phyloP scores from a whole-genome alignment of 352 stramenopile genomes.

The Globisporangium cystogenes region DNA sequence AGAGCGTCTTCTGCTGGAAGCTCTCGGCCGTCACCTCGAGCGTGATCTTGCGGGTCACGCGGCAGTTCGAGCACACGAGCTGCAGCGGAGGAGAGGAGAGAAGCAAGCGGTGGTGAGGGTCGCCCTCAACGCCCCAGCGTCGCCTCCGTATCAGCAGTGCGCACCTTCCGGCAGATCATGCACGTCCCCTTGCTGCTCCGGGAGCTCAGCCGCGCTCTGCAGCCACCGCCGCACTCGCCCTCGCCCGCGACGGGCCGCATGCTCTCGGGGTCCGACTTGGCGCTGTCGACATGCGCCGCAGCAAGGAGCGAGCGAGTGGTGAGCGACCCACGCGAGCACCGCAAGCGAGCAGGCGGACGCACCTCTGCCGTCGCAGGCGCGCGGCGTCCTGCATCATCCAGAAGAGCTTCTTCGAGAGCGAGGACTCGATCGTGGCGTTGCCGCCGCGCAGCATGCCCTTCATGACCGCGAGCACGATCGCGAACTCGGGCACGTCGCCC shows the following conservation, averaged over 20 bases:
- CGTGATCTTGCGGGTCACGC: slow-evolving; percentile 29
- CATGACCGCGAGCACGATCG: slow-evolving; percentile 9
- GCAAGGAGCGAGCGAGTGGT: neutral
- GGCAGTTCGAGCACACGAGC: slow-evolving; percentile 35
- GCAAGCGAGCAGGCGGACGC: neutral
- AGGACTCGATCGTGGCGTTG: slow-evolving; percentile 26
- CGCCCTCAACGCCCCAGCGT: no score
- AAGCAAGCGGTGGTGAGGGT: neutral
- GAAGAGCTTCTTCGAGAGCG: slow-evolving; percentile 36
- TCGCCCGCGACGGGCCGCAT: neutral
- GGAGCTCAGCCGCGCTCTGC: slow-evolving; percentile 24
- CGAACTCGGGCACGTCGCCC: slow-evolving; percentile 24
- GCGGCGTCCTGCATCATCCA: slow-evolving; percentile 40
- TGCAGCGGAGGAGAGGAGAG: slow-evolving; percentile 2
- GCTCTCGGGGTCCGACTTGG: neutral
- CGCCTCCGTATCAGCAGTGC: neutral
- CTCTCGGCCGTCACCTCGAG: slow-evolving; percentile 20
- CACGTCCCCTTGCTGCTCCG: slow-evolving; percentile 21
- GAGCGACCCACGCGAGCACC: neutral
- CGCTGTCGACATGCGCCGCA: neutral
- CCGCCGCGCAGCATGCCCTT: slow-evolving; percentile 19
- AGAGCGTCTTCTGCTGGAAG: slow-evolving; percentile 22
- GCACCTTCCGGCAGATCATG: slow-evolving; percentile 32
- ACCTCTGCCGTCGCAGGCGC: slow-evolving; percentile 17
- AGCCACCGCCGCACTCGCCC: slow-evolving; percentile 27